Percentiles rank a stretch among this genome's conserved stretches.
Evolutionary conservation across 169 alveolate species (phyloP).

Genomic region (Theileria luwenshuni): DNA sequence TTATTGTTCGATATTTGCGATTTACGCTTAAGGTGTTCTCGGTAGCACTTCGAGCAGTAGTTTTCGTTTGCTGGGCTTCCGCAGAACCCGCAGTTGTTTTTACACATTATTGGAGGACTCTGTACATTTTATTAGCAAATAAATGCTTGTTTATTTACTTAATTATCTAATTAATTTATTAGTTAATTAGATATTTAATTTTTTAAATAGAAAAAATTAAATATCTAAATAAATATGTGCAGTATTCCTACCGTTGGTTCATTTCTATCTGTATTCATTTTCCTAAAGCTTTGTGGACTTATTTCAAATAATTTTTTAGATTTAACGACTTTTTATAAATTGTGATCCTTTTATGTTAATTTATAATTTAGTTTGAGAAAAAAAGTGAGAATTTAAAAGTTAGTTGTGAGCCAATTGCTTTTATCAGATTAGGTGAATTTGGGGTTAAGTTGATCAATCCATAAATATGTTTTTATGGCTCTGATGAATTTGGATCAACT

Average conservation of each 20-base stretch:
- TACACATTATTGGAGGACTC: conserved; percentile 64
- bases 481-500: background rate
- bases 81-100: conserved; percentile 89
- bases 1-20: conserved; percentile 36
- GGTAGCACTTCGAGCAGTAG: conserved; percentile 88
- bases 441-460: background rate
- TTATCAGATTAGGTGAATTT: background rate
- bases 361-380: too few relatives aligned
- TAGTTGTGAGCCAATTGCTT: too few relatives aligned
- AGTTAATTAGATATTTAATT: background rate
- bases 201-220: background rate
- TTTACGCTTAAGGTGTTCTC: conserved; percentile 79
- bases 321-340: too few relatives aligned
- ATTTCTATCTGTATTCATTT: background rate
- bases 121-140: background rate
- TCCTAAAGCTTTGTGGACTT: too few relatives aligned
- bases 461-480: background rate
- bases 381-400: too few relatives aligned
- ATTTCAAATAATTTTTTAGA: too few relatives aligned
- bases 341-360: too few relatives aligned
- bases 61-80: conserved; percentile 90
- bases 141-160: too few relatives aligned
- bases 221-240: background rate
- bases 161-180: background rate
- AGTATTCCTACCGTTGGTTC: background rate